Conservation (phyloP, 345 rosid species). For the Euphorbia lathyris region DNA sequence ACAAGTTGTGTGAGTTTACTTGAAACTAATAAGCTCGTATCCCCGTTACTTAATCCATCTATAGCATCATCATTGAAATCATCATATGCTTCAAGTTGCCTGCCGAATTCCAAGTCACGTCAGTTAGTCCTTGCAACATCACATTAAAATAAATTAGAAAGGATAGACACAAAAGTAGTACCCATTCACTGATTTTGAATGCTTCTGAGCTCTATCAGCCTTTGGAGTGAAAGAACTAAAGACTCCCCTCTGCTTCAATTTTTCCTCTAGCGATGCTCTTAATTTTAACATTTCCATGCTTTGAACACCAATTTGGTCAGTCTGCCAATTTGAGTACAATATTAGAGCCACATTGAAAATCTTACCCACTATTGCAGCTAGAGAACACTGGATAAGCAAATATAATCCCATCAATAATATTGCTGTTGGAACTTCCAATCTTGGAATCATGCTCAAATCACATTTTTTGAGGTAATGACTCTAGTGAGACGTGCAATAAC, state of each 20-base stretch:
- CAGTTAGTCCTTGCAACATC: constrained; percentile 21
- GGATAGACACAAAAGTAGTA: constrained; percentile 21
- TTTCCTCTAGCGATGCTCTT: constrained; percentile 85
- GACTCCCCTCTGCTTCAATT: constrained; percentile 58
- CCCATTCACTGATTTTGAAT: constrained; percentile 55
- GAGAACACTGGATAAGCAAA: background rate
- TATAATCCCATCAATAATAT: background rate
- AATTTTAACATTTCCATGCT: constrained; percentile 81
- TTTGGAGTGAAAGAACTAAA: constrained; percentile 43
- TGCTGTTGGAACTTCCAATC: background rate
- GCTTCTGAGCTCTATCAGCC: constrained; percentile 48
- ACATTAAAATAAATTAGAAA: constrained; percentile 12
- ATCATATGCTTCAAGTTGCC: constrained; percentile 71
- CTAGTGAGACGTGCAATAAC: background rate
- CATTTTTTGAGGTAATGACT: background rate
- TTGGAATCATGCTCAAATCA: background rate
- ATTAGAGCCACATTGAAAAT: constrained; percentile 13
- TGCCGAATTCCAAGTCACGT: constrained; percentile 29
- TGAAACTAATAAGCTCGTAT: constrained; percentile 25
- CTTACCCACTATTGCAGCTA: background rate
- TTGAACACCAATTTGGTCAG: constrained; percentile 53
- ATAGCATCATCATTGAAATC: constrained; percentile 76
- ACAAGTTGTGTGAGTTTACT: constrained; percentile 50
- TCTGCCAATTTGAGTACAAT: constrained; percentile 40
- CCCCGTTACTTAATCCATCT: constrained; percentile 31